Percentiles rank a stretch among this genome's conserved stretches.
Evolutionary conservation across 1,284 basidiomycete genomes (phyloP).

Genomic region (Phylloboletellus chloephorus): DNA sequence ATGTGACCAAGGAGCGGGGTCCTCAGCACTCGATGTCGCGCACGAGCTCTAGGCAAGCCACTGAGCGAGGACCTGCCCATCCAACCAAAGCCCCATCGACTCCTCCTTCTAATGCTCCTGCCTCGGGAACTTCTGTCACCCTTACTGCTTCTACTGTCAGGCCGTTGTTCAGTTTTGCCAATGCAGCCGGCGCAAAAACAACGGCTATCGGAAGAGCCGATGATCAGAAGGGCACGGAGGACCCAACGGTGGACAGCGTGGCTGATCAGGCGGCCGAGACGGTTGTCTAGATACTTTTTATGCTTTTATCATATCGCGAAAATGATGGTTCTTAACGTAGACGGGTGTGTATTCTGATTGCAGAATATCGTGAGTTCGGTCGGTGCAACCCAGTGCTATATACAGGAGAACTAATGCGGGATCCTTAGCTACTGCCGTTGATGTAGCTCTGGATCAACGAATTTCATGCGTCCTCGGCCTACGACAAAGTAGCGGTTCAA

Average conservation of each 20-base stretch:
- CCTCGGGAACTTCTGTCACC: constrained; percentile 27
- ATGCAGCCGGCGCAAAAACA: constrained; percentile 46
- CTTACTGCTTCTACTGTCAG: constrained; percentile 43
- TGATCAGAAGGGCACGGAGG: constrained; percentile 28
- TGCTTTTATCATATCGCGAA: constrained; percentile 12
- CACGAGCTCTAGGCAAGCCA: constrained; percentile 57
- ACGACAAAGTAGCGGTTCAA: background rate
- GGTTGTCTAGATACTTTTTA: constrained; percentile 28
- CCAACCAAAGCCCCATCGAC: constrained; percentile 36
- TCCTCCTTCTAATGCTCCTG: constrained; percentile 29
- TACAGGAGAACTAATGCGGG: background rate
- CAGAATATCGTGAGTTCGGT: constrained; percentile 6
- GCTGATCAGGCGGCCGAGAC: constrained; percentile 39
- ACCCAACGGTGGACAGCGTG: constrained; percentile 12
- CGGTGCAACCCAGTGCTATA: background rate
- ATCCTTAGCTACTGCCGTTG: constrained; percentile 19
- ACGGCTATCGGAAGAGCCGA: constrained; percentile 20
- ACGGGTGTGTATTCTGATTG: constrained; percentile 2
- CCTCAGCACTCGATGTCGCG: constrained; percentile 55
- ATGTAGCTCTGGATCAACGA: constrained; percentile 52
- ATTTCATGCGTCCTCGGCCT: constrained; percentile 67
- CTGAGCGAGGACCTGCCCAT: constrained; percentile 43
- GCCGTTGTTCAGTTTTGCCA: constrained; percentile 67
- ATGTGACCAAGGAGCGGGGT: constrained; percentile 49
- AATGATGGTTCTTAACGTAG: constrained; percentile 4